A percentile compares a stretch with the other conserved stretches of the same genome.
Evolutionary conservation across 2,329 filamentous ascomycete genomes (phyloP).

Genomic region (Colletotrichum echinochloae): DNA sequence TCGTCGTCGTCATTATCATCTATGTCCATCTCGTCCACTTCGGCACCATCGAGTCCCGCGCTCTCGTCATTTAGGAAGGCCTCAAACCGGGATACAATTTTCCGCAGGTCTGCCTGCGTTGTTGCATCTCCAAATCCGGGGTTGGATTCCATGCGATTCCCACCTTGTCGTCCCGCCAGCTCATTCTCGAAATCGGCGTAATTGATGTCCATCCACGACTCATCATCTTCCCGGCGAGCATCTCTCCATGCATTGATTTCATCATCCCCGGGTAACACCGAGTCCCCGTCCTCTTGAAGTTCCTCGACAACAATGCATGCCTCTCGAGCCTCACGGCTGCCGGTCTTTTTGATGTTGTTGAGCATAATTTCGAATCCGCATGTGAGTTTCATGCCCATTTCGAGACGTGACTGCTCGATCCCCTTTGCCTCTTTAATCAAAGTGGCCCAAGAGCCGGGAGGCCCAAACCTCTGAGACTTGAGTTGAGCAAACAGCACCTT

Average conservation of each 20-base stretch:
- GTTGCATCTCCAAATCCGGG: conserved; percentile 72
- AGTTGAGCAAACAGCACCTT: conserved; percentile 92
- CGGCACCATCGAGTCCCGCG: conserved; percentile 83
- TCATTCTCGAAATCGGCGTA: conserved; percentile 90
- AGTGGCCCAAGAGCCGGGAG: conserved; percentile 66
- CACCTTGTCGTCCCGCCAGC: conserved; percentile 61
- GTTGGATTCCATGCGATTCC: conserved; percentile 42
- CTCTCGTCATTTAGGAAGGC: conserved; percentile 88
- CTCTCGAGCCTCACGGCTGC: conserved; percentile 78
- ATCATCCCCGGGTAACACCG: conserved; percentile 73
- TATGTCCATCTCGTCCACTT: conserved; percentile 77
- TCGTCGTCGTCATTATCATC: conserved; percentile 66
- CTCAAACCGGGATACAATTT: conserved; percentile 95
- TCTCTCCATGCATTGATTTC: conserved; percentile 80
- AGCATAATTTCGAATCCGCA: conserved; percentile 93
- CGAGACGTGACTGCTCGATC: conserved; percentile 58
- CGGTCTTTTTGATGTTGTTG: conserved; percentile 73
- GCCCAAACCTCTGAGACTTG: conserved; percentile 83
- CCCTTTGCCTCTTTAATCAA: conserved; percentile 43
- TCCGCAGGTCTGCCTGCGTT: conserved; percentile 81
- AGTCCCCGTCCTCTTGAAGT: conserved; percentile 76
- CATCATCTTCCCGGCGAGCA: conserved; percentile 77
- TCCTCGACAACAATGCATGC: conserved; percentile 82
- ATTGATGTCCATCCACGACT: conserved; percentile 92
- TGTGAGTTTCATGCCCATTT: conserved; percentile 89